A percentile compares a stretch with the other conserved stretches of the same genome.
These are phyloP conservation scores for Forsythia viridissima DNA, from an alignment of 257 asterid genomes.

Conservation along the genomic window DNA sequence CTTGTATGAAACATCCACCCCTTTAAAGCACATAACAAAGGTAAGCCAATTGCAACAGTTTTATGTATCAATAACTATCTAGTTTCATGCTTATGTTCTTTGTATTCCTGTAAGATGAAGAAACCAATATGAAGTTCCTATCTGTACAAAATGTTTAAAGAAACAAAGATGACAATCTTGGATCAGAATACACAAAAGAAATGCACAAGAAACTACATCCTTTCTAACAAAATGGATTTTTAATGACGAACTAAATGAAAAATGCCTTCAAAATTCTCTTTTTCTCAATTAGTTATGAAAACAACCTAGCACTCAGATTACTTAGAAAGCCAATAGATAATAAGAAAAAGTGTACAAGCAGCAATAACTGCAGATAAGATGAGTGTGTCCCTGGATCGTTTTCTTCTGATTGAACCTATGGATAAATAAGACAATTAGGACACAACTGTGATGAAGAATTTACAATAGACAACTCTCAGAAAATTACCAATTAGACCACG, in stretches of 20 bases:
- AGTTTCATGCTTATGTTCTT: too few species aligned
- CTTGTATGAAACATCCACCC: too few species aligned
- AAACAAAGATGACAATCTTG: neutral
- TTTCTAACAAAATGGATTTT: neutral
- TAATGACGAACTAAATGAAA: neutral
- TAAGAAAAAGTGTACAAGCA: constrained; percentile 55
- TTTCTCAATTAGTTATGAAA: constrained; percentile 1
- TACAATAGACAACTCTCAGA: constrained; percentile 6
- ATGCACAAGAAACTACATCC: neutral
- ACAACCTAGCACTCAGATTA: constrained; percentile 17
- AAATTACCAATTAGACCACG: constrained; percentile 82
- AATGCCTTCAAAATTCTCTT: constrained; percentile 17
- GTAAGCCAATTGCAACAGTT: too few species aligned
- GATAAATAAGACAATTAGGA: constrained; percentile 2
- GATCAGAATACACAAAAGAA: neutral
- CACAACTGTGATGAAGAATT: neutral
- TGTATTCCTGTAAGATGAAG: too few species aligned
- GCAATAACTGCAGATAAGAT: constrained; percentile 57
- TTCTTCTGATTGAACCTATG: constrained; percentile 50
- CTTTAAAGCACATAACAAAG: too few species aligned
- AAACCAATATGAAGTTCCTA: neutral
- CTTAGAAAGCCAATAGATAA: constrained; percentile 56
- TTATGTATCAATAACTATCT: too few species aligned
- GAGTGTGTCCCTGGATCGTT: constrained; percentile 52
- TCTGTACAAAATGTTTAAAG: neutral